phyloP scores from a whole-genome alignment of 2,329 filamentous ascomycete genomes.

The Xylariaceae sp. region DNA sequence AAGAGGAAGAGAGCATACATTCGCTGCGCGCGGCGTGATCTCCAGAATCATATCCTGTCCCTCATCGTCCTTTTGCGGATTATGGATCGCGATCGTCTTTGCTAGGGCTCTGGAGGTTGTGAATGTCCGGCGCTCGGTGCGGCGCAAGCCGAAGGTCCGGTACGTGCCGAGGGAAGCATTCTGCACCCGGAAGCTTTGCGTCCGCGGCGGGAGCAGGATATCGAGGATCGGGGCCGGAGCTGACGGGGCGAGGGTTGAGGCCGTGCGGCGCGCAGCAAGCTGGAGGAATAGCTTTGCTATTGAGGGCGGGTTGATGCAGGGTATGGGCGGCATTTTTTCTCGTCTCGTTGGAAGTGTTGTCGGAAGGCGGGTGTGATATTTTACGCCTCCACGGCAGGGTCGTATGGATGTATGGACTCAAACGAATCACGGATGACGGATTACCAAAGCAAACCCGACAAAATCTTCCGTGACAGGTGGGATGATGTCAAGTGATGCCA shows the following conservation, averaged over 20 bases:
- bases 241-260: constrained; percentile 16
- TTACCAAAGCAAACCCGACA: too few species aligned
- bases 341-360: neutral
- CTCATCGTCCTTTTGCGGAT: constrained; percentile 74
- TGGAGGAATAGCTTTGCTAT: constrained; percentile 32
- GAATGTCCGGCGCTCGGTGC: constrained; percentile 1
- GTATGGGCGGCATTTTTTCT: constrained; percentile 22
- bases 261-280: constrained; percentile 24
- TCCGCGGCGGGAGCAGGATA: constrained; percentile 27
- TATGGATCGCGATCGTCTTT: constrained; percentile 52
- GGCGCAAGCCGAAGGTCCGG: neutral
- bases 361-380: constrained; percentile 15
- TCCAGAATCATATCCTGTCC: constrained; percentile 78
- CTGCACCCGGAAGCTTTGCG: constrained; percentile 29
- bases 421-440: too few species aligned
- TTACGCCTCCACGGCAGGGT: constrained; percentile 9
- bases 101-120: constrained; percentile 8
- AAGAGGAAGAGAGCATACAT: constrained; percentile 46
- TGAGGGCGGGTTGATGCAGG: constrained; percentile 36
- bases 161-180: constrained; percentile 17
- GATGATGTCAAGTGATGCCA: constrained; percentile 27
- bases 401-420: too few species aligned
- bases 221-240: constrained; percentile 34
- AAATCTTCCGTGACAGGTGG: constrained; percentile 7
- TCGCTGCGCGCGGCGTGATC: constrained; percentile 77